A percentile compares a stretch with the other conserved stretches of the same genome.
These are phyloP conservation scores for Cladorrhinum samala DNA, from an alignment of 495 filamentous ascomycete species.

Conservation along the genomic window DNA sequence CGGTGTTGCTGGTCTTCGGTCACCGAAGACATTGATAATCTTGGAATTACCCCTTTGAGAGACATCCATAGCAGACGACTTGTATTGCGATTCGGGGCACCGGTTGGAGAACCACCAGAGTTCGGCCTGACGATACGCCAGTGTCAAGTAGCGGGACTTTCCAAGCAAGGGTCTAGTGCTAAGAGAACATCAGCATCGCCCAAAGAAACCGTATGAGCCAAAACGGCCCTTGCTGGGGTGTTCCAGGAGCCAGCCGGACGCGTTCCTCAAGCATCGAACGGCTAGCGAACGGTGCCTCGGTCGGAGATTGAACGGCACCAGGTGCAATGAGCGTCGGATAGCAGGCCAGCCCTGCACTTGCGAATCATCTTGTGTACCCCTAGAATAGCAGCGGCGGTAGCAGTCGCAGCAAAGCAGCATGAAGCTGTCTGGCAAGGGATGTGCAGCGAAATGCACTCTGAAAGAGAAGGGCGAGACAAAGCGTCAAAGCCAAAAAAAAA, in stretches of 20 bases:
- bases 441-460: conserved; percentile 13
- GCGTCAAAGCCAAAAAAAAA: conserved; percentile 6
- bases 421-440: conserved; percentile 13
- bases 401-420: neutral
- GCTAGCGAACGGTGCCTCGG: conserved; percentile 1
- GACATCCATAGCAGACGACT: conserved; percentile 25
- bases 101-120: conserved; percentile 41
- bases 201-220: conserved; percentile 1
- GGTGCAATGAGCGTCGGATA: conserved; percentile 5
- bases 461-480: conserved; percentile 15
- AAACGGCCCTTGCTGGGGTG: conserved; percentile 8
- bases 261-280: conserved; percentile 2
- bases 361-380: neutral
- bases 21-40: conserved; percentile 40
- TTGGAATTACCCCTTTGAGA: conserved; percentile 33
- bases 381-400: neutral
- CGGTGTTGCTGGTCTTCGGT: conserved; percentile 32
- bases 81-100: conserved; percentile 35
- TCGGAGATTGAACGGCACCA: conserved; percentile 9
- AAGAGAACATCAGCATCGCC: conserved; percentile 8
- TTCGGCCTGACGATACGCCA: conserved; percentile 43
- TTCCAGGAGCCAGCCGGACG: neutral
- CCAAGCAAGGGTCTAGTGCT: conserved; percentile 20
- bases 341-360: conserved; percentile 6
- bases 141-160: conserved; percentile 20